Evolutionary conservation across 352 stramenopile species (phyloP), one percentile per base, ranked within the genome.

Genomic region (Phytopythium litorale): DNA sequence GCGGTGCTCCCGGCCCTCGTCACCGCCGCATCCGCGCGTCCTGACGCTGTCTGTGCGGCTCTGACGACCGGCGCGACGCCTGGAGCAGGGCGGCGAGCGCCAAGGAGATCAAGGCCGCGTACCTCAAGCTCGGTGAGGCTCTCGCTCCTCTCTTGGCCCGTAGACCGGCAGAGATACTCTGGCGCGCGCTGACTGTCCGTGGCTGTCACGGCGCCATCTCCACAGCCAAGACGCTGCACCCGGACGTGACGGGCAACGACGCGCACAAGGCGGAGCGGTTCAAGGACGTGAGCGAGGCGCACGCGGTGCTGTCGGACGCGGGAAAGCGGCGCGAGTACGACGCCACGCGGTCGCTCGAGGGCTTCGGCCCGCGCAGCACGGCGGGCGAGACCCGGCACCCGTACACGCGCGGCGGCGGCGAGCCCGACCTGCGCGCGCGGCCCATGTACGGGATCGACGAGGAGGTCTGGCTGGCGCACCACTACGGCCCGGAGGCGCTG

Each of bases 181-280:
- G 18, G 4, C 25, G 15, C 25, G 48, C 15, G 33, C 48, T 54
- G 11, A 38, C 16, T 8, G 7, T 23, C 6, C 1, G 1, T 19
- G 45, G 1, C 9, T 5, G 13, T 11, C 25, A 0, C 0, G 0
- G 35, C 35, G 12, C 8, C 30, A 4, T 1, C 48, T 11, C 43
- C 64, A 21, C 59, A 88, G 86, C 87, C 50, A 92, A 92, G 67
- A 77, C 78, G 28, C 72, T 95, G 62, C 87, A 94, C 82, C 87
- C 87, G n/a, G 87, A 95, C 56, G 84, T 89, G 37, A 95, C 82
- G 2, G 83, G 81, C 52, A 92, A 93, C 60, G 87, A 95, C 49
- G 58, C 72, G 58, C 77, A 76, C 55, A 94, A 94, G 67, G 81
- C 87, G 2, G 82, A 92, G 69, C 78, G 81, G n/a, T 95, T 95